These are phyloP conservation scores for Pinus tabuliformis DNA, from an alignment of 75 land plant species.

Conservation along the genomic window DNA sequence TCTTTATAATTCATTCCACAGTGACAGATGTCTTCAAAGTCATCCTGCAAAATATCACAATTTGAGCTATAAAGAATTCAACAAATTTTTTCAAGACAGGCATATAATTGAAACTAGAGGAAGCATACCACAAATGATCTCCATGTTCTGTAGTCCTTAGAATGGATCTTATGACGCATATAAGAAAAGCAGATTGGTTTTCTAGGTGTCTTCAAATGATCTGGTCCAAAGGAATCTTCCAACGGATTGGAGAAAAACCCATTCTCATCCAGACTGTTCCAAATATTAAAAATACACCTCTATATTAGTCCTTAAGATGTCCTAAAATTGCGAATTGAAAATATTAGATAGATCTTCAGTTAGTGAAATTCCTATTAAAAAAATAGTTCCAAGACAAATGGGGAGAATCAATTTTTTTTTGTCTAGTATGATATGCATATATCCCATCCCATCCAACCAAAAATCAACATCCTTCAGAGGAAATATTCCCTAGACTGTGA, in stretches of 20 bases:
- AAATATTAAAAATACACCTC: not conserved
- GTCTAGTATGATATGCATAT: not conserved
- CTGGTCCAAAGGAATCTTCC: constrained; percentile 26
- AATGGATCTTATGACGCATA: constrained; percentile 22
- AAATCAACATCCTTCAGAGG: not conserved
- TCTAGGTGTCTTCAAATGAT: constrained; percentile 24
- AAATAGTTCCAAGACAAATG: not conserved
- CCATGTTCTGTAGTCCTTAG: constrained; percentile 33
- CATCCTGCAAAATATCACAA: constrained; percentile 26
- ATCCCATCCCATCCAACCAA: not conserved
- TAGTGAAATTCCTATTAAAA: not conserved
- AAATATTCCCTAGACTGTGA: not conserved
- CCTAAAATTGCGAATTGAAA: not conserved
- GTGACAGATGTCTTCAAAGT: constrained; percentile 40
- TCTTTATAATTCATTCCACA: constrained; percentile 36
- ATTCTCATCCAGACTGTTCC: constrained; percentile 34
- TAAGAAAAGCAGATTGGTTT: constrained; percentile 29
- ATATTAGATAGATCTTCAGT: not conserved
- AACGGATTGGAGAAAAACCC: constrained; percentile 27
- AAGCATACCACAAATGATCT: constrained; percentile 35
- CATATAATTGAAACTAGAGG: not conserved
- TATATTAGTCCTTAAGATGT: not conserved
- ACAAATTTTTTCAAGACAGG: not conserved
- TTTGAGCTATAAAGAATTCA: not conserved
- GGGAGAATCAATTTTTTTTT: not conserved